A percentile compares a stretch with the other conserved stretches of the same genome.
phyloP scores from a whole-genome alignment of 148 eudicot genomes.

The Chenopodium berlandieri region DNA sequence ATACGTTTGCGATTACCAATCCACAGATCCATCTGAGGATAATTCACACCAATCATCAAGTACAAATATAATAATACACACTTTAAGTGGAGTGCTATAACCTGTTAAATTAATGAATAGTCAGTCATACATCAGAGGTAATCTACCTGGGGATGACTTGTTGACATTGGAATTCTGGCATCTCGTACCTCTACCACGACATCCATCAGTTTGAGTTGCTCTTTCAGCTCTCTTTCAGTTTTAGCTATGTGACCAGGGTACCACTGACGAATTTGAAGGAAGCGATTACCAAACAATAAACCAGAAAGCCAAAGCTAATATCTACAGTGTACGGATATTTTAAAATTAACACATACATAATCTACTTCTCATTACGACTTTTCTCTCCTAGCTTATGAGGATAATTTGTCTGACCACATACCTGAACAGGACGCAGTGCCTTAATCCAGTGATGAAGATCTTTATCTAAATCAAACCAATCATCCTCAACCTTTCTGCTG shows the following conservation, averaged over 20 bases:
- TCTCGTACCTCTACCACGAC: conserved; percentile 98
- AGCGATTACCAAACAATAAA: conserved; percentile 6
- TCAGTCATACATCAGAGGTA: background rate
- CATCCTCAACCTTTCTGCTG: conserved; percentile 42
- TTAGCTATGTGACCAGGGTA: conserved; percentile 99
- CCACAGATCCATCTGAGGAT: conserved; percentile 85
- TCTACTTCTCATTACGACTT: too few relatives aligned
- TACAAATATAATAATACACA: background rate
- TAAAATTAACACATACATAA: conserved; percentile 10
- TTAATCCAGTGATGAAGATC: conserved; percentile 89
- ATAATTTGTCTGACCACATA: conserved; percentile 12
- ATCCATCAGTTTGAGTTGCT: conserved; percentile 94
- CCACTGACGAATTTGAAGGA: conserved; percentile 56
- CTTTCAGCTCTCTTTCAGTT: conserved; percentile 96
- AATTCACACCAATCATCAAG: conserved; percentile 2
- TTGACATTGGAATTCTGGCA: conserved; percentile 95
- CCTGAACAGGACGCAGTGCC: conserved; percentile 88
- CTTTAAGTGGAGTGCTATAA: conserved; percentile 1
- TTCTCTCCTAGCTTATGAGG: too few relatives aligned
- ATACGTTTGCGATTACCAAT: conserved; percentile 88
- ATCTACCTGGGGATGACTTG: conserved; percentile 86
- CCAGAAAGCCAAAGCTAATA: background rate
- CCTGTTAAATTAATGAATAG: background rate
- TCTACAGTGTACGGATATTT: background rate
- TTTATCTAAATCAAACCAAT: conserved; percentile 70